Conservation (phyloP, 164 flowering plant genomes). For the Echeveria elegans region DNA sequence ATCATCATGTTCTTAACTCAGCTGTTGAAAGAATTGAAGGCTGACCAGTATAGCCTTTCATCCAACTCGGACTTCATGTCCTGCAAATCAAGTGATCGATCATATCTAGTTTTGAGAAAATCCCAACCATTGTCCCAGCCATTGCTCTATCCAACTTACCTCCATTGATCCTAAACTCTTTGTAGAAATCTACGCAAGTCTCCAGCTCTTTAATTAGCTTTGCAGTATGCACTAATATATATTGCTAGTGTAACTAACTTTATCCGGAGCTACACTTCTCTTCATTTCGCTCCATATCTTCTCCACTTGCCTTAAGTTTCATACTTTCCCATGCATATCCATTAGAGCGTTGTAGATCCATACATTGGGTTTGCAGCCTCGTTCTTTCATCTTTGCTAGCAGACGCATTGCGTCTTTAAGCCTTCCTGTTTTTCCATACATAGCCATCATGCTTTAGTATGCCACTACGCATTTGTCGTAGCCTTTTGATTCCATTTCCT, state of each 20-base stretch:
- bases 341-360: constrained; percentile 72
- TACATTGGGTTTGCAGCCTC: constrained; percentile 67
- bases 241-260: constrained; percentile 60
- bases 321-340: constrained; percentile 60
- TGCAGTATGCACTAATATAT: constrained; percentile 57
- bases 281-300: constrained; percentile 83
- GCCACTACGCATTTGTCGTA: constrained; percentile 73
- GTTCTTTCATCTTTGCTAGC: too few relatives aligned
- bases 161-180: constrained; percentile 51
- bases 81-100: constrained; percentile 55
- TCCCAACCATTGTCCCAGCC: constrained; percentile 80
- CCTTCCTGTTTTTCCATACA: too few relatives aligned
- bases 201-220: constrained; percentile 50
- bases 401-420: too few relatives aligned
- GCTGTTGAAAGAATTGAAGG: too few relatives aligned
- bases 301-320: constrained; percentile 58
- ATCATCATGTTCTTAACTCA: too few relatives aligned
- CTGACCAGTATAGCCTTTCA: constrained; percentile 51
- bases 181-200: constrained; percentile 34
- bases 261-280: constrained; percentile 48
- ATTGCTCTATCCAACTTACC: constrained; percentile 53
- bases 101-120: constrained; percentile 44
- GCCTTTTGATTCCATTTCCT: constrained; percentile 56
- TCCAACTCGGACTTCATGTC: constrained; percentile 58
- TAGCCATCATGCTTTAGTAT: constrained; percentile 60